Evolutionary conservation across 371 early-diverging fungal species (phyloP).

Genomic region (Mucor indicus): DNA sequence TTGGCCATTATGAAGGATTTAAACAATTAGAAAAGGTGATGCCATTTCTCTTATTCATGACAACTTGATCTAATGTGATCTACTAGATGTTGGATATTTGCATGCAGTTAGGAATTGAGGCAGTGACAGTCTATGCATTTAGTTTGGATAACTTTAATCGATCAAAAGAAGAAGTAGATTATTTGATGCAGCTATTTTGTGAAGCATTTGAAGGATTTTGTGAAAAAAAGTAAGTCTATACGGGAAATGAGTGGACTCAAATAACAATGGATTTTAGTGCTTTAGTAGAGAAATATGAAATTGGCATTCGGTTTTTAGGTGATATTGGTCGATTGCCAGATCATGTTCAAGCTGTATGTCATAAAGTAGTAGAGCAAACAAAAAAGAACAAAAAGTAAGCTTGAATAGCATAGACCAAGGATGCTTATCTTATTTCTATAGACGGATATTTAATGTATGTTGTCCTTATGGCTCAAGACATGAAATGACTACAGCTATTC

Average conservation of each 20-base stretch:
- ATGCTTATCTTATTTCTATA: slow-evolving; percentile 9
- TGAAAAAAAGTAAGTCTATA: slow-evolving; percentile 58
- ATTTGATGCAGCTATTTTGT: slow-evolving; percentile 83
- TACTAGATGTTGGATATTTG: slow-evolving; percentile 88
- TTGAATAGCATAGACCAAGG: not conserved
- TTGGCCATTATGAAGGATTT: slow-evolving; percentile 88
- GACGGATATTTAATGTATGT: slow-evolving; percentile 88
- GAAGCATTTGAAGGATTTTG: slow-evolving; percentile 75
- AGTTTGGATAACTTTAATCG: slow-evolving; percentile 97
- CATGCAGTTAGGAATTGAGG: slow-evolving; percentile 80
- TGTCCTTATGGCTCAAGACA: slow-evolving; percentile 96
- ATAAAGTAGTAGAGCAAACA: slow-evolving; percentile 67
- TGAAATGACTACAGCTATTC: slow-evolving; percentile 77
- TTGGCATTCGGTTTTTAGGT: slow-evolving; percentile 85
- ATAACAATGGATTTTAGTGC: slow-evolving; percentile 47
- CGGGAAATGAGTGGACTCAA: not conserved
- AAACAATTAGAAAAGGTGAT: slow-evolving; percentile 70
- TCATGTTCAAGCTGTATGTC: slow-evolving; percentile 61
- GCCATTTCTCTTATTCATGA: no score
- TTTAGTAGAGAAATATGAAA: slow-evolving; percentile 67
- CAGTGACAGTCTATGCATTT: slow-evolving; percentile 97
- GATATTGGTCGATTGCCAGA: slow-evolving; percentile 66
- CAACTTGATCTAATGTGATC: no score
- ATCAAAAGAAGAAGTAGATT: slow-evolving; percentile 85
- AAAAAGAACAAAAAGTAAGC: slow-evolving; percentile 62